Evolutionary conservation across 2,329 filamentous ascomycete species (phyloP).

Genomic region (Clonostachys chloroleuca): DNA sequence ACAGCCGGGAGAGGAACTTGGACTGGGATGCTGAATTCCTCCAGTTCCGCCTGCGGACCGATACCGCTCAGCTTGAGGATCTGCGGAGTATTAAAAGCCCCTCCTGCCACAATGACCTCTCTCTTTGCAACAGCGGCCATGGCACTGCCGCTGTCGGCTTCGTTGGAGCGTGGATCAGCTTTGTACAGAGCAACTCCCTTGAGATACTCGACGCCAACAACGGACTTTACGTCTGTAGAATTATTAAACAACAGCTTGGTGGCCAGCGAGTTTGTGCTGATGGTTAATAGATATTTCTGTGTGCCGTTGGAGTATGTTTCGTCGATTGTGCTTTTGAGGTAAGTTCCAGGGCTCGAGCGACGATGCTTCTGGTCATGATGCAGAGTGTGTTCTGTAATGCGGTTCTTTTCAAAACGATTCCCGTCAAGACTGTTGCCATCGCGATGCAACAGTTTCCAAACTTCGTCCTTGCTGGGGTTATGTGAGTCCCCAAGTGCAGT

Average conservation of each 20-base stretch:
- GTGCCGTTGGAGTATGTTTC: constrained; percentile 29
- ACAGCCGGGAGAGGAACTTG: constrained; percentile 52
- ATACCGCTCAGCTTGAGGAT: constrained; percentile 45
- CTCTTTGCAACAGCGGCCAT: constrained; percentile 29
- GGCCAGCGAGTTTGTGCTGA: constrained; percentile 40
- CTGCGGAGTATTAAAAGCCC: constrained; percentile 49
- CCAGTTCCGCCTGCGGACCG: constrained; percentile 34
- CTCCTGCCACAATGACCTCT: constrained; percentile 46
- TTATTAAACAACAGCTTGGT: constrained; percentile 38
- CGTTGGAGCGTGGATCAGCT: constrained; percentile 30
- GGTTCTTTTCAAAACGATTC: no score
- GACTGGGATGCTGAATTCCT: constrained; percentile 31
- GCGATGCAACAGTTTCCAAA: no score
- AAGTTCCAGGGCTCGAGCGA: no score
- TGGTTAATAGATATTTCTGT: constrained; percentile 50
- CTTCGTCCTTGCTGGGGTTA: no score
- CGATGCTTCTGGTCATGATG: no score
- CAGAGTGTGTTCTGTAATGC: no score
- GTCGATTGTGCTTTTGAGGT: no score
- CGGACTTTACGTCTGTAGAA: constrained; percentile 12
- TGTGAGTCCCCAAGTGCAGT: no score
- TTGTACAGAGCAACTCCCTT: constrained; percentile 39
- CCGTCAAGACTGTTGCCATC: no score
- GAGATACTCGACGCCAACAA: constrained; percentile 45
- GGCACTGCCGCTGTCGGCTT: constrained; percentile 16